Conservation (phyloP, 768 basidiomycete genomes). For the Lentinula sp. region DNA sequence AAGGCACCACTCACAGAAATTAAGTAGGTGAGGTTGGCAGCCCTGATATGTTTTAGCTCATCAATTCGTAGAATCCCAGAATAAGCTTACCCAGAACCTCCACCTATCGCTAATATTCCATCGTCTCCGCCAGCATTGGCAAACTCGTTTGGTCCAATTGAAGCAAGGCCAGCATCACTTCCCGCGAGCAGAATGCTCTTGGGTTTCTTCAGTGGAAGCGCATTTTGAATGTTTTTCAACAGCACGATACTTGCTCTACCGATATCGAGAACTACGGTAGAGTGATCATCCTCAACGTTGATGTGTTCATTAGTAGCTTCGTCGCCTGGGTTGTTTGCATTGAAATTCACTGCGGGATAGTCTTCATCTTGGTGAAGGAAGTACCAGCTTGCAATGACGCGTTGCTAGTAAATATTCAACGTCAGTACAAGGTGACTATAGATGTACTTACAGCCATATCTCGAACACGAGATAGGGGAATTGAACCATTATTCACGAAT, state of each 20-base stretch:
- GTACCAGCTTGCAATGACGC: constrained; percentile 65
- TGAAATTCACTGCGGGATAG: constrained; percentile 50
- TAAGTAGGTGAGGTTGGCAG: constrained; percentile 73
- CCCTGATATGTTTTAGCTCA: constrained; percentile 25
- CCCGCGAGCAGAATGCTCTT: constrained; percentile 60
- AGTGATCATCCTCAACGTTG: constrained; percentile 68
- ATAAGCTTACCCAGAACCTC: constrained; percentile 66
- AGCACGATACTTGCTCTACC: constrained; percentile 70
- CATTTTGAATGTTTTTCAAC: constrained; percentile 60
- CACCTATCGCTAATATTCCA: constrained; percentile 84
- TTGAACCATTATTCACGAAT: constrained; percentile 66
- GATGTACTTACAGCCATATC: constrained; percentile 57
- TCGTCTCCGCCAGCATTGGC: constrained; percentile 50
- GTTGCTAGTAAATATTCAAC: constrained; percentile 36
- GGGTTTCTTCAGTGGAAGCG: constrained; percentile 55
- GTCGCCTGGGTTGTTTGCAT: constrained; percentile 50
- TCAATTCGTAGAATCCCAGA: neutral
- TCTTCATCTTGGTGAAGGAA: constrained; percentile 59
- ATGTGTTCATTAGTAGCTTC: constrained; percentile 52
- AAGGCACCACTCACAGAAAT: constrained; percentile 45
- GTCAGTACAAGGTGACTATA: neutral
- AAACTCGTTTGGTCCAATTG: constrained; percentile 66
- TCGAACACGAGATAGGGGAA: constrained; percentile 56
- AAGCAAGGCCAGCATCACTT: constrained; percentile 60
- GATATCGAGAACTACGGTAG: constrained; percentile 60